phyloP scores from a whole-genome alignment of 345 rosid species.

The Moringa oleifera region DNA sequence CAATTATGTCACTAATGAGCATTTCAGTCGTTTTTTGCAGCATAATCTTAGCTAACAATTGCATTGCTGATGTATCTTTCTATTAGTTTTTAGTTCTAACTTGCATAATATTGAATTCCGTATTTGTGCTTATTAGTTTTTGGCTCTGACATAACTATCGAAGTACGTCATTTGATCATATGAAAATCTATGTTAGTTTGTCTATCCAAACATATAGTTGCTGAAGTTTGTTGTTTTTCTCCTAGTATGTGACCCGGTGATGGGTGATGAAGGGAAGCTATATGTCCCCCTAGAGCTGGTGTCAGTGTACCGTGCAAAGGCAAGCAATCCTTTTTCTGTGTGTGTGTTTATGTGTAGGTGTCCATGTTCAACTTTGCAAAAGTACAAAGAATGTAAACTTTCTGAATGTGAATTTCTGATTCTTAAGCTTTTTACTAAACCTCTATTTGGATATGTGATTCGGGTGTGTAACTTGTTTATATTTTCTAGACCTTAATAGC shows the following conservation, averaged over 20 bases:
- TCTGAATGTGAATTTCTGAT: no score
- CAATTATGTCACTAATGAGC: not conserved
- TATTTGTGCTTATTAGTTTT: no score
- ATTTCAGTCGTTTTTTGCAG: not conserved
- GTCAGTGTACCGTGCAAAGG: conserved; percentile 87
- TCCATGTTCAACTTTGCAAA: not conserved
- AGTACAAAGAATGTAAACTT: no score
- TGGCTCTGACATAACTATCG: no score
- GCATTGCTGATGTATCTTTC: not conserved
- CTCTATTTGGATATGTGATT: no score
- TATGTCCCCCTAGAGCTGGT: conserved; percentile 86
- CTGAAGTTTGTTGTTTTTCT: conserved; percentile 18
- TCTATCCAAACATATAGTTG: not conserved
- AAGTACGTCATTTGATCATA: no score
- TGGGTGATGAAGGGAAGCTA: conserved; percentile 99
- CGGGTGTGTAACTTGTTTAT: not conserved
- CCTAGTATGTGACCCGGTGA: conserved; percentile 96
- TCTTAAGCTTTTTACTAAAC: no score
- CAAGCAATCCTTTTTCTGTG: no score
- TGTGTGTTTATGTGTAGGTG: not conserved
- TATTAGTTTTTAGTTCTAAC: not conserved
- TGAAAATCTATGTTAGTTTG: no score
- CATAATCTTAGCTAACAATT: no score
- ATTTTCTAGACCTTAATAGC: not conserved
- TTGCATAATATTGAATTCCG: no score